Evolutionary conservation across 208 protist species (phyloP).

Genomic region (Leishmania lainsoni): DNA sequence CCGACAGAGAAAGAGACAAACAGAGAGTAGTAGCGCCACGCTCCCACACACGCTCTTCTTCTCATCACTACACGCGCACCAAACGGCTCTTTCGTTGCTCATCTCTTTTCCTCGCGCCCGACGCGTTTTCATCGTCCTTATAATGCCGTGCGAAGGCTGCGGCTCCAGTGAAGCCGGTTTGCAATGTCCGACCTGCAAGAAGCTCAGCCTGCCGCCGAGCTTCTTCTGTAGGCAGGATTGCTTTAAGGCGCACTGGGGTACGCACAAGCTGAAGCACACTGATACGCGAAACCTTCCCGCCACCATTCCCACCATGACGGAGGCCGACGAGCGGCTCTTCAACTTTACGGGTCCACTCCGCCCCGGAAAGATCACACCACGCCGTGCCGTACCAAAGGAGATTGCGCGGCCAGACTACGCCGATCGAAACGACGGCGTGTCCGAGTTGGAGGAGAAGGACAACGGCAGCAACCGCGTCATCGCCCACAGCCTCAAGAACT

Average conservation of each 20-base stretch:
- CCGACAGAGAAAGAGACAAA: no score
- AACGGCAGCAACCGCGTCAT: constrained; percentile 61
- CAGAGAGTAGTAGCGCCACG: neutral
- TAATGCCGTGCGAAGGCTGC: constrained; percentile 88
- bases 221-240: constrained; percentile 91
- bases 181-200: constrained; percentile 93
- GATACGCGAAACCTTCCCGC: constrained; percentile 52
- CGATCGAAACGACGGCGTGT: constrained; percentile 78
- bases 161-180: constrained; percentile 64
- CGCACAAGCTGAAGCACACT: constrained; percentile 89
- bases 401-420: constrained; percentile 89
- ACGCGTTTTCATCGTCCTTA: no score
- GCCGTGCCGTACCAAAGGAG: constrained; percentile 68
- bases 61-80: neutral
- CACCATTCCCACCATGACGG: constrained; percentile 90
- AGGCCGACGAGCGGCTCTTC: constrained; percentile 59
- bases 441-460: constrained; percentile 74
- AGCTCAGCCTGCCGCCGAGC: constrained; percentile 85
- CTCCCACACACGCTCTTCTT: neutral
- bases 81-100: neutral
- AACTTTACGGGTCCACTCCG: constrained; percentile 87
- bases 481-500: constrained; percentile 77
- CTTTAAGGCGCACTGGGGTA: constrained; percentile 87
- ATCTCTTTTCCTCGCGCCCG: neutral
- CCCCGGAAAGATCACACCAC: constrained; percentile 84